Base-by-base conservation (phyloP, 208 protist species). In the Wallacemonas sp. region DNA sequence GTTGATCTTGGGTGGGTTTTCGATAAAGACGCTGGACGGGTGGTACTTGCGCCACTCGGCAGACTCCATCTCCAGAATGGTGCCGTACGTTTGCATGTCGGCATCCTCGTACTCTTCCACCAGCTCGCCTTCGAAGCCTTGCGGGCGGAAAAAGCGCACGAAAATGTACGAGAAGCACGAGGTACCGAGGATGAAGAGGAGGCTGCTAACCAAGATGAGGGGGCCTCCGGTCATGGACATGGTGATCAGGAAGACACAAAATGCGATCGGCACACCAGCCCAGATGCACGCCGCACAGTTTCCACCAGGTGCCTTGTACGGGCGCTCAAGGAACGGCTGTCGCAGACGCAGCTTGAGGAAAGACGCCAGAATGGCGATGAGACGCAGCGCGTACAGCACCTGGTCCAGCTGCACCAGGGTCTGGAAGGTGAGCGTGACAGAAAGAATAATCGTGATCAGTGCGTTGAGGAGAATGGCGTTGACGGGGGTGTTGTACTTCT, bases 101-200 rank as follows among this genome's bases (percentile, higher is more conserved):
- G 86, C 83, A 64, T 95, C 89, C 38, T 90, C 89, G 65, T 90
- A 90, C 64, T 88, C 79, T 70, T 95, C 85, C n/a, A 95, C 86
- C 1, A 95, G 72, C 47, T 76, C 70, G 19, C 89, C 89, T 41
- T 92, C 89, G 57, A 95, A 95, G 14, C 89, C 89, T 16, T 88
- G 75, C 2, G 81, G 76, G 32, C 78, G 73, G 74, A 91, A 90
- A 34, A 85, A 85, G 21, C 52, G 54, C 32, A 92, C 85, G 23
- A 64, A 57, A 27, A 91, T n/a, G 64, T 81, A 81, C n/a, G 89
- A 92, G 32, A 91, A 63, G 2, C 74, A 21, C 17, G 79, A 56
- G 4, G 83, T 90, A 36, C 86, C 89, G n/a, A 73, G 14, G 36
- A 95, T 80, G 30, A 92, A 46, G 33, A 76, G 33, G 21, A 83